Percentiles rank a stretch among this genome's conserved stretches.
phyloP scores from a whole-genome alignment of 2,329 filamentous ascomycete genomes.

The Colletotrichum tabaci region DNA sequence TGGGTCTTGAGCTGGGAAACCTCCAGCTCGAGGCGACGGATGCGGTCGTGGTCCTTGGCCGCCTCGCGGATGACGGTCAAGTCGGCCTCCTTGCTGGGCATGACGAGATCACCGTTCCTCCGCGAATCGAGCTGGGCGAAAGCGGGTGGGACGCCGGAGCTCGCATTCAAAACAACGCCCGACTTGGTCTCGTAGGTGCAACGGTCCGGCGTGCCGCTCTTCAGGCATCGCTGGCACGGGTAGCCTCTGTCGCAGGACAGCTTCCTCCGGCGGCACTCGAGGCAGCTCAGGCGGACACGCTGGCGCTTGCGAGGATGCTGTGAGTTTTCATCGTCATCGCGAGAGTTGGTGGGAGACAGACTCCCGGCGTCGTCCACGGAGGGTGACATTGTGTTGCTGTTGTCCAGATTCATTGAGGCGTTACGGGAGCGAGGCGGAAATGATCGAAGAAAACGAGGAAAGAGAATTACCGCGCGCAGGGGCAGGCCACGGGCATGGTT shows the following conservation, averaged over 20 bases:
- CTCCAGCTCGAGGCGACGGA: slow-evolving; percentile 72
- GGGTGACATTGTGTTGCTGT: slow-evolving; percentile 33
- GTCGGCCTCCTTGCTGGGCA: slow-evolving; percentile 55
- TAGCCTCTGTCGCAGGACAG: slow-evolving; percentile 74
- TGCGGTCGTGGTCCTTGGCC: slow-evolving; percentile 69
- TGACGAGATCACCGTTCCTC: slow-evolving; percentile 49
- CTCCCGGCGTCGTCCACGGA: slow-evolving; percentile 48
- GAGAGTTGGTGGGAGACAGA: slow-evolving; percentile 41
- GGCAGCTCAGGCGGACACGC: slow-evolving; percentile 71
- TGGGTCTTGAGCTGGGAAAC: slow-evolving; percentile 70
- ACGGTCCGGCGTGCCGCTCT: slow-evolving; percentile 72
- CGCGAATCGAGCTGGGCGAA: slow-evolving; percentile 59
- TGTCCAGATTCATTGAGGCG: slow-evolving; percentile 18
- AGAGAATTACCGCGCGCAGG: slow-evolving; percentile 15
- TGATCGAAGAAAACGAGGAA: slow-evolving; percentile 37
- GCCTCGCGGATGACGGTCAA: slow-evolving; percentile 54
- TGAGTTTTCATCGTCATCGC: slow-evolving; percentile 46
- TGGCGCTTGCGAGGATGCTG: slow-evolving; percentile 69
- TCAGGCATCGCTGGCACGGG: slow-evolving; percentile 74
- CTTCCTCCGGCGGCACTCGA: slow-evolving; percentile 73
- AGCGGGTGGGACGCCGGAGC: slow-evolving; percentile 61
- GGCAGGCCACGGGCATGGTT: slow-evolving; percentile 35
- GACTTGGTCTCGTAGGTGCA: slow-evolving; percentile 73
- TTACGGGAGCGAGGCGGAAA: slow-evolving; percentile 16
- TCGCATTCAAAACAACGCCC: slow-evolving; percentile 64